Percentiles rank a stretch among this genome's conserved stretches.
Conservation (phyloP, 2,329 filamentous ascomycete species). For the Exophiala dermatitidis region DNA sequence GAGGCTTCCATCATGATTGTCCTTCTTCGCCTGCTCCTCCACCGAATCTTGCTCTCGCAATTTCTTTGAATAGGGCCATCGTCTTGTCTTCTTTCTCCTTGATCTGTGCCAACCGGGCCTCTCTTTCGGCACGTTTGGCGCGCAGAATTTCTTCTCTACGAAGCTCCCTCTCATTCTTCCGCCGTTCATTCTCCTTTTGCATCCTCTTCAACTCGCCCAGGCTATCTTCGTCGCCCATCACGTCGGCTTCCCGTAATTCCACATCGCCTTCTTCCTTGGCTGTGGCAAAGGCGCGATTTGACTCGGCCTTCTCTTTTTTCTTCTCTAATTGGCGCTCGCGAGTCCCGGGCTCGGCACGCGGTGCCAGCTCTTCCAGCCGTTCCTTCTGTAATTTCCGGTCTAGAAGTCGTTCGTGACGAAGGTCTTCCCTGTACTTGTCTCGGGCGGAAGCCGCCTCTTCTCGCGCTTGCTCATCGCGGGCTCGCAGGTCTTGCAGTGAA, state of each 20-base stretch:
- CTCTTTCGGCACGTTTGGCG: conserved; percentile 69
- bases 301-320: conserved; percentile 62
- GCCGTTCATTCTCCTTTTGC: conserved; percentile 58
- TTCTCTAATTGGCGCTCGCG: conserved; percentile 84
- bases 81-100: conserved; percentile 74
- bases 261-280: conserved; percentile 46
- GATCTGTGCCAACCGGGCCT: conserved; percentile 64
- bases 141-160: conserved; percentile 71
- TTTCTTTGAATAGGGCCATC: conserved; percentile 68
- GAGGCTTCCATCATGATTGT: background rate
- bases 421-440: conserved; percentile 41
- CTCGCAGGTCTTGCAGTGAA: conserved; percentile 63
- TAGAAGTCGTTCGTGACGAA: conserved; percentile 55
- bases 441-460: conserved; percentile 48
- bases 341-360: conserved; percentile 74
- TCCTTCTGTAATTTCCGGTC: conserved; percentile 64
- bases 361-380: conserved; percentile 69
- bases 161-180: conserved; percentile 78
- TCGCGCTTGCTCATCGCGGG: conserved; percentile 37
- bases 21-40: conserved; percentile 31
- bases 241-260: conserved; percentile 63
- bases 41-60: conserved; percentile 76
- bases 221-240: conserved; percentile 60
- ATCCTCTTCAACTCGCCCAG: conserved; percentile 58
- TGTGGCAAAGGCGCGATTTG: conserved; percentile 62